Evolutionary conservation across 805 yeast genomes (phyloP), one percentile per base, ranked within the genome.

Genomic region (Wickerhamomyces canadensis): DNA sequence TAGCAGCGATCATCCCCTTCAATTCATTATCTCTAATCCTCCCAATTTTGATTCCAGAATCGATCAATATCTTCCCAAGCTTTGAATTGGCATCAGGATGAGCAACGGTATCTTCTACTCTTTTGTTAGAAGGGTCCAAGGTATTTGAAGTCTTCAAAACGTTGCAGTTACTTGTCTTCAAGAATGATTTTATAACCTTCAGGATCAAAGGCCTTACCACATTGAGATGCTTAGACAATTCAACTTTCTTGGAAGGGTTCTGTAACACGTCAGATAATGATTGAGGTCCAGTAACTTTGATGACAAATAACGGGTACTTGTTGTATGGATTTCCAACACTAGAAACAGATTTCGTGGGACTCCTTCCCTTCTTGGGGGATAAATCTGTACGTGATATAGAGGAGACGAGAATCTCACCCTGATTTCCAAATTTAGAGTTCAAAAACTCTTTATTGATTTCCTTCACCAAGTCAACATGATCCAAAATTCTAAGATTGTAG

Each of bases 221-320:
- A 5, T 49, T 46, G 12, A 58, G 34, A 17, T 52, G 45, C 16
- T 58, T 49, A 1, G 66, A 49, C 1, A 35, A 30, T 7, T 41
- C 45, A 16, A 68, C 55, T 0, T 26, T 31, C 39, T 68, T 70
- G 4, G 60, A 43, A 1, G 72, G 65, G 39, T 63, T 66, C 41
- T 72, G 74, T 5, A 65, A 27, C 18, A 67, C 38, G 38, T 71
- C 76, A 13, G 65, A 58, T 1, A 48, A 25, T 6, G 47, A 38
- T 6, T 27, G 31, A 2, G 59, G 57, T 16, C 65, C 55, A 6
- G 33, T 19, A 4, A 70, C 40, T 24, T 49, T 50, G 2, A 74
- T 38, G 1, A 73, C 41, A 34, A 62, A 67, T 0, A 68, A 47
- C 0, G 78, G 75, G 44, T 60, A 57, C 23, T 43, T 52, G 9